phyloP scores from a whole-genome alignment of 2,329 filamentous ascomycete species.

The Colletotrichum filicis region DNA sequence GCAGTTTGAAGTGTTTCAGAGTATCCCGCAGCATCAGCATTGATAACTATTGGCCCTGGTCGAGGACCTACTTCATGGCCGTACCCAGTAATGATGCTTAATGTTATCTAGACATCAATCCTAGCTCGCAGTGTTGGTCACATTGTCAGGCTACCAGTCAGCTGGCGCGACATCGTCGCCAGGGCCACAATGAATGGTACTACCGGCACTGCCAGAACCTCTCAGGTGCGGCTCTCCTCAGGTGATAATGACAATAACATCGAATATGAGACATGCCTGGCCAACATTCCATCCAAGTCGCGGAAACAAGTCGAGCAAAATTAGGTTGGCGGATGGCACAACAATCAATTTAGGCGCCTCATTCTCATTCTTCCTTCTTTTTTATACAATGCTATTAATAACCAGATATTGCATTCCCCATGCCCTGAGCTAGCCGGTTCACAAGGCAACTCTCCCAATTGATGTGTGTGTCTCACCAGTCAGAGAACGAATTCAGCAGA shows the following conservation, averaged over 20 bases:
- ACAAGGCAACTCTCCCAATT: background rate
- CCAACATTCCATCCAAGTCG: background rate
- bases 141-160: background rate
- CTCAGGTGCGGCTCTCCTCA: background rate
- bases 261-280: background rate
- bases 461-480: background rate
- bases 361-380: background rate
- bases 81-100: background rate
- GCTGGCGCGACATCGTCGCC: constrained; percentile 5
- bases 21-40: background rate
- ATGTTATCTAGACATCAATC: background rate
- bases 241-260: background rate
- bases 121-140: constrained; percentile 3
- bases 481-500: background rate
- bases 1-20: background rate
- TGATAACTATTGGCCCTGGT: background rate
- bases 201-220: background rate
- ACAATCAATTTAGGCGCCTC: background rate
- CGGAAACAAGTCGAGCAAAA: background rate
- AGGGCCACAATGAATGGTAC: background rate
- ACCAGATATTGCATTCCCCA: background rate
- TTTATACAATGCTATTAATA: background rate
- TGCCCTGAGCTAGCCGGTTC: background rate
- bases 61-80: background rate
- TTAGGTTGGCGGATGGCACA: background rate